Evolutionary conservation across 257 asterid species (phyloP), one percentile per base, ranked within the genome.

Genomic region (Solanum habrochaites): DNA sequence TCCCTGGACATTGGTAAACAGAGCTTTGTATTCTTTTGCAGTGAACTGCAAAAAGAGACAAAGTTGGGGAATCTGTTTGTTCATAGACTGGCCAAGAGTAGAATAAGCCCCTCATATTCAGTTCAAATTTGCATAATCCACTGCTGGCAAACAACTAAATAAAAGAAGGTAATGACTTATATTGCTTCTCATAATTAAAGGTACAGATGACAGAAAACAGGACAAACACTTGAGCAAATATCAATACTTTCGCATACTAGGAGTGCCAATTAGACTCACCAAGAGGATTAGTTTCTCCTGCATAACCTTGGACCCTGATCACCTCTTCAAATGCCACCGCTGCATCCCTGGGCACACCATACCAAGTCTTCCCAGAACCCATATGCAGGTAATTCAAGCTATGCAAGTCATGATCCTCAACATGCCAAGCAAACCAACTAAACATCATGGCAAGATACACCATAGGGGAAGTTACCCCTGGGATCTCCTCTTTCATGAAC

Each of bases 341-440:
- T 0, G 99, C 99, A 89, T 93, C 99, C 73, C 92, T 89, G 0
- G 99, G 99, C 85, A 97, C 99, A 52, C 99, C 99, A 74, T 97
- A 97, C 99, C 99, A 97, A 0, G 99, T 97, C 91, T 97, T 97
- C 62, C 97, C 96, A 0, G 99, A 93, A 75, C 99, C 99, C 89
- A 89, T 89, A 62, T 97, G 99, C 85, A 95, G 77, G 92, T 95
- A 97, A 92, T 97, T 97, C 97, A 97, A 93, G 93, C 99, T 97
- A 89, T 97, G 99, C 92, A 97, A 92, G 88, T 97, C 99, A 91
- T 97, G 99, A 93, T 97, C 99, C 91, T 97, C 99, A 52, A 96
- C 99, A 86, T 97, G 99, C 99, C 99, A 97, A 88, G 99, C 99
- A 91, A 97, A 97, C 99, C 99, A 97, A 85, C 99, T 97, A 90